A percentile compares a stretch with the other conserved stretches of the same genome.
phyloP scores from a whole-genome alignment of 768 basidiomycete species.

The Lenzites betulinus region DNA sequence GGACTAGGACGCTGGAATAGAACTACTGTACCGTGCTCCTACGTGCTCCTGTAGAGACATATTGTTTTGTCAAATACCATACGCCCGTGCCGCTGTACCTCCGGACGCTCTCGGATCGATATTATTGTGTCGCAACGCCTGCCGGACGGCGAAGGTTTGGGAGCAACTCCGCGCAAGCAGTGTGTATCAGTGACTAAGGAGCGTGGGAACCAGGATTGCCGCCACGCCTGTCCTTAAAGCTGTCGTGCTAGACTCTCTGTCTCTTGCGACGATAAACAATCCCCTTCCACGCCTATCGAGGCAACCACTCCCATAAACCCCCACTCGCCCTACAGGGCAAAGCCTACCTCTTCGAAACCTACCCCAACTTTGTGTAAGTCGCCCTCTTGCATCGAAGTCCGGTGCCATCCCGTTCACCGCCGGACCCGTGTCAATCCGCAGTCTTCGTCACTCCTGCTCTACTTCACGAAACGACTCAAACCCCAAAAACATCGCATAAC shows the following conservation, averaged over 20 bases:
- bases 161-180: slow-evolving; percentile 7
- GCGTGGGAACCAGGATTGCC: slow-evolving; percentile 20
- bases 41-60: slow-evolving; percentile 15
- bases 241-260: slow-evolving; percentile 27
- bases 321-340: slow-evolving; percentile 93
- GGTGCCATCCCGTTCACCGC: slow-evolving; percentile 17
- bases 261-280: slow-evolving; percentile 47
- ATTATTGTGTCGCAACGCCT: slow-evolving; percentile 12
- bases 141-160: neutral
- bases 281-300: slow-evolving; percentile 54
- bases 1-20: slow-evolving; percentile 15
- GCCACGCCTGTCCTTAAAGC: slow-evolving; percentile 24
- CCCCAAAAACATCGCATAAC: slow-evolving; percentile 47
- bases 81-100: neutral
- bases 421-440: slow-evolving; percentile 16
- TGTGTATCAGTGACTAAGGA: slow-evolving; percentile 24
- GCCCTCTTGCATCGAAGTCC: slow-evolving; percentile 1
- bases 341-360: slow-evolving; percentile 50
- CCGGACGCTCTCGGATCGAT: neutral
- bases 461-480: slow-evolving; percentile 17
- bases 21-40: slow-evolving; percentile 20
- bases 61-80: slow-evolving; percentile 2
- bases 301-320: slow-evolving; percentile 59
- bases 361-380: slow-evolving; percentile 39
- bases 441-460: slow-evolving; percentile 25